Conservation (phyloP, 2,329 filamentous ascomycete species). For the Colletotrichum spaethianum region DNA sequence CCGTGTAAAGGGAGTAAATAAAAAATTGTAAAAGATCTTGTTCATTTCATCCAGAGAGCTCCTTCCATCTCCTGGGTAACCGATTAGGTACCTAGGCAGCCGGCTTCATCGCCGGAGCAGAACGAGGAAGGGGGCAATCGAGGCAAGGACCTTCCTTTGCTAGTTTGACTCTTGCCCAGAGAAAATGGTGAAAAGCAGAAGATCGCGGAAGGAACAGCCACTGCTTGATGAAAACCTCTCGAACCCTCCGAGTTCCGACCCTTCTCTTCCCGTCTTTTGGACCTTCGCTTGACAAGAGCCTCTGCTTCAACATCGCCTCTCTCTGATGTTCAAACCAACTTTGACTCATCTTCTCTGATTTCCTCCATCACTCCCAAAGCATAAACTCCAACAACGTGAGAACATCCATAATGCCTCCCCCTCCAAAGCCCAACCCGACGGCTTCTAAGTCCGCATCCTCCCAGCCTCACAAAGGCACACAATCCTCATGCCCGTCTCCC, state of each 20-base stretch:
- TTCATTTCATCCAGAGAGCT: too few species aligned
- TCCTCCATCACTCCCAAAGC: neutral
- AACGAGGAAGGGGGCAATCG: too few species aligned
- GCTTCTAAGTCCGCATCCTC: neutral
- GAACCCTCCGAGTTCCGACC: neutral
- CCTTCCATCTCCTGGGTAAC: too few species aligned
- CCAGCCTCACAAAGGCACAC: neutral
- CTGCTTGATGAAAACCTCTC: too few species aligned
- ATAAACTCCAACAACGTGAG: neutral
- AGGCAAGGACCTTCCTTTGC: too few species aligned
- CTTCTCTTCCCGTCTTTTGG: neutral
- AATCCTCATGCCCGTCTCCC: neutral
- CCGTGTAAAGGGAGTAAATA: too few species aligned
- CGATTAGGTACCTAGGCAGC: too few species aligned
- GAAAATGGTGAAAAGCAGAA: too few species aligned
- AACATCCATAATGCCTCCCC: neutral
- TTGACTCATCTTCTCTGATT: neutral
- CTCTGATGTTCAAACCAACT: neutral
- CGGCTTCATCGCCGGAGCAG: too few species aligned
- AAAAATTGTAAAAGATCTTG: too few species aligned
- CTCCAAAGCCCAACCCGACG: neutral
- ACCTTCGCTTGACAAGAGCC: neutral
- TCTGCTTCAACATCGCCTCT: neutral
- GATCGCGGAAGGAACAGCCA: neutral
- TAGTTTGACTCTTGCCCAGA: too few species aligned